Conservation (phyloP, 1,284 basidiomycete genomes). For the Moniliophthora roreri region DNA sequence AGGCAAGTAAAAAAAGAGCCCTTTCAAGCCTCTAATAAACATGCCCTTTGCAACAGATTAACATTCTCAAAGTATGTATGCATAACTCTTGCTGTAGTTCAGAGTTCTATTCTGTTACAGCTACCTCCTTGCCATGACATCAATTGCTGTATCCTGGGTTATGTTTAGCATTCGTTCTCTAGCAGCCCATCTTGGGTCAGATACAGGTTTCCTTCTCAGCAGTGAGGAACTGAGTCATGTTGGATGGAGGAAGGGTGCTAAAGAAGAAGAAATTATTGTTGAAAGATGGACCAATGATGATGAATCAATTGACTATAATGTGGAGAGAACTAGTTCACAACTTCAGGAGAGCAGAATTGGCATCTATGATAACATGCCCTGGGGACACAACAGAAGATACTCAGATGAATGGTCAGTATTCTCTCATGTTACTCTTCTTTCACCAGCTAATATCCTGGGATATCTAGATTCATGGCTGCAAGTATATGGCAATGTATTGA, state of each 20-base stretch:
- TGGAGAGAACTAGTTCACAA: neutral
- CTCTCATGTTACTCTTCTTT: neutral
- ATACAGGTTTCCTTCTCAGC: constrained; percentile 37
- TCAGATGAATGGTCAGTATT: neutral
- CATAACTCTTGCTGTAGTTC: too few relatives aligned
- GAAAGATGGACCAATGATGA: constrained; percentile 22
- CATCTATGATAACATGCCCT: neutral
- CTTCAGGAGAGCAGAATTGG: constrained; percentile 1
- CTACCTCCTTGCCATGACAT: constrained; percentile 27
- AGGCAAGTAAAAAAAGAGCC: constrained; percentile 20
- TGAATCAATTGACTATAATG: neutral
- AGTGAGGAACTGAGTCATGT: constrained; percentile 39
- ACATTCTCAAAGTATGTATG: too few relatives aligned
- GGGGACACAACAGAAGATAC: neutral
- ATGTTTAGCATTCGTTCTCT: constrained; percentile 36
- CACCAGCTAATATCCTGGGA: too few relatives aligned
- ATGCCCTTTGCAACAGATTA: too few relatives aligned
- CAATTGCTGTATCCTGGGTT: constrained; percentile 30
- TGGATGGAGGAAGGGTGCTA: constrained; percentile 34
- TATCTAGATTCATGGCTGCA: too few relatives aligned
- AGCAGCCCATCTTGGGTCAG: constrained; percentile 34
- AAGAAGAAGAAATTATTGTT: constrained; percentile 40
- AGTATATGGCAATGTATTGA: too few relatives aligned
- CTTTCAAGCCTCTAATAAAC: neutral
- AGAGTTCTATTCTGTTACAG: constrained; percentile 14